Conservation (phyloP, 805 yeast species). For the Candida suzukii region DNA sequence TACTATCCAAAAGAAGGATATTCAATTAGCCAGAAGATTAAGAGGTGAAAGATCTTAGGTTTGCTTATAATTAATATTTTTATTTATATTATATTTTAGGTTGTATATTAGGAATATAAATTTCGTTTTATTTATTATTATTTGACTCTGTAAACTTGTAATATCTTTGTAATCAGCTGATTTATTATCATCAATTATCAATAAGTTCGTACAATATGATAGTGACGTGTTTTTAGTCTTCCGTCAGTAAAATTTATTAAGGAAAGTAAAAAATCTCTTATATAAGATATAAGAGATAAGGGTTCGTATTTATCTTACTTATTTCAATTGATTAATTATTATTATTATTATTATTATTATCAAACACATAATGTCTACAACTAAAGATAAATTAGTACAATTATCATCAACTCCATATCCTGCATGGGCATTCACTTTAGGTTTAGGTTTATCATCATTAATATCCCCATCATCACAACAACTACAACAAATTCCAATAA, state of each 20-base stretch:
- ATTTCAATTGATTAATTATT: no score
- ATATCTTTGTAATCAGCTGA: neutral
- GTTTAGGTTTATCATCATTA: constrained; percentile 31
- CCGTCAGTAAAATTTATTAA: no score
- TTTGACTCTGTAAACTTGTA: no score
- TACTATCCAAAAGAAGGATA: constrained; percentile 96
- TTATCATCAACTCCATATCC: constrained; percentile 36
- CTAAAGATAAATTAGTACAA: neutral
- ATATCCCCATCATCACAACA: constrained; percentile 13
- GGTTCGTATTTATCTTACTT: no score
- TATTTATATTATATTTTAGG: neutral
- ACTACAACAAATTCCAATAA: constrained; percentile 5
- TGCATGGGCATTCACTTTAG: constrained; percentile 32
- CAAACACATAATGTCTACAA: no score
- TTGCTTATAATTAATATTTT: neutral
- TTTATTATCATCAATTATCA: no score
- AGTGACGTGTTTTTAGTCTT: no score
- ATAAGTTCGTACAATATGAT: no score
- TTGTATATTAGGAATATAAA: constrained; percentile 1
- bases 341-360: no score
- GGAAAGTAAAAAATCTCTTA: no score
- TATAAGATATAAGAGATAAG: no score
- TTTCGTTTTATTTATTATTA: neutral
- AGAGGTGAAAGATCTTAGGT: constrained; percentile 89
- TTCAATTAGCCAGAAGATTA: constrained; percentile 95